These are phyloP conservation scores for Sechiopsis laciniata DNA, from an alignment of 306 rosid genomes.

Conservation along the genomic window DNA sequence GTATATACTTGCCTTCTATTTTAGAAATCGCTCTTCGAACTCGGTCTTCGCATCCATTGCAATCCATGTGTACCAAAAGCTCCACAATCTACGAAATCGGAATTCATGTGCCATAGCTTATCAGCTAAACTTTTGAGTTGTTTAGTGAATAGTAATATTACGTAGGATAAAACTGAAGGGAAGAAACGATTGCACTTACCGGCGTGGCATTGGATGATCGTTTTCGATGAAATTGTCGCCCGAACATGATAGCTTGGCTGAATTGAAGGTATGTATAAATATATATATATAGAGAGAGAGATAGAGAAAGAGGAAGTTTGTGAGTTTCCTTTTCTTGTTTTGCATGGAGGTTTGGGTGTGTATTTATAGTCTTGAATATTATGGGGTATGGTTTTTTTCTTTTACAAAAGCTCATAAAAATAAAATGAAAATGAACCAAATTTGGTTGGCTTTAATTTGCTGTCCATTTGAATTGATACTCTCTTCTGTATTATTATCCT, in stretches of 20 bases:
- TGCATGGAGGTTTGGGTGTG: slow-evolving; percentile 4
- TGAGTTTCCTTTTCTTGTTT: background rate
- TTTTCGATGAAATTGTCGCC: too few relatives aligned
- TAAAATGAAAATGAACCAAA: slow-evolving; percentile 9
- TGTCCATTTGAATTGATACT: slow-evolving; percentile 20
- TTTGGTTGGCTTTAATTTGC: background rate
- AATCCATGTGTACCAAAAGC: slow-evolving; percentile 79
- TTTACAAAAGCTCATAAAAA: background rate
- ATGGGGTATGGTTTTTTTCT: background rate
- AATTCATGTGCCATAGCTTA: too few relatives aligned
- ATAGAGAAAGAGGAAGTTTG: too few relatives aligned
- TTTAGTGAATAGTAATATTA: background rate
- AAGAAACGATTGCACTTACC: slow-evolving; percentile 18
- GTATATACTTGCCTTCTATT: slow-evolving; percentile 40
- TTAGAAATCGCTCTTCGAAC: slow-evolving; percentile 61
- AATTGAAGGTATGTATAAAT: background rate
- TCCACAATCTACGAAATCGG: slow-evolving; percentile 50
- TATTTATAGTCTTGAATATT: background rate
- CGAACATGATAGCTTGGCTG: background rate
- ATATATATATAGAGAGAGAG: background rate
- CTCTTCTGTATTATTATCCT: background rate
- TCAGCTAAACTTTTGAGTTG: background rate
- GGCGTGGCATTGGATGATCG: too few relatives aligned
- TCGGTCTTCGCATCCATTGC: slow-evolving; percentile 72
- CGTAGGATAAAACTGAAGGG: background rate